Percentiles rank a stretch among this genome's conserved stretches.
Evolutionary conservation across 1,284 basidiomycete species (phyloP).

Genomic region (Heterobasidion occidentale): DNA sequence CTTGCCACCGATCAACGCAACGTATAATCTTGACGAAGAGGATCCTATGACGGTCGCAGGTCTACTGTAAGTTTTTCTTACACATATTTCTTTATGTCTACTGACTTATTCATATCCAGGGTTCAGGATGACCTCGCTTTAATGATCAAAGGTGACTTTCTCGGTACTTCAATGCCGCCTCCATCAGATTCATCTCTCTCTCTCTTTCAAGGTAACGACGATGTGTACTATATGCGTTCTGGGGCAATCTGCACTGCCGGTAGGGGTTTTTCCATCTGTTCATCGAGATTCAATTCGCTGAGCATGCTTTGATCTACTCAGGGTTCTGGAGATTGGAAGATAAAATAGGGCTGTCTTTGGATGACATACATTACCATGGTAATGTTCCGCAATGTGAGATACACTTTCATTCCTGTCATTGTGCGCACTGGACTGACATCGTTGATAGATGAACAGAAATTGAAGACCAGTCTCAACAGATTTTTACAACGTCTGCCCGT

Average conservation of each 20-base stretch:
- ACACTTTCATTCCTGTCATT: neutral
- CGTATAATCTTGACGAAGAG: constrained; percentile 44
- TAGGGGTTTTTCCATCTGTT: constrained; percentile 12
- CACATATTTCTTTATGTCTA: neutral
- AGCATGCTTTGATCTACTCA: constrained; percentile 16
- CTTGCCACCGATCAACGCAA: constrained; percentile 40
- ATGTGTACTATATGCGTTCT: constrained; percentile 62
- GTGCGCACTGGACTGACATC: neutral
- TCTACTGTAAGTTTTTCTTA: constrained; percentile 29
- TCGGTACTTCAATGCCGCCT: neutral
- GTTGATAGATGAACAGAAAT: constrained; percentile 51
- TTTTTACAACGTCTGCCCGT: constrained; percentile 62
- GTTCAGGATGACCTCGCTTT: constrained; percentile 71
- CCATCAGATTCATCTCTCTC: neutral
- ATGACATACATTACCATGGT: constrained; percentile 65
- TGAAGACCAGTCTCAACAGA: constrained; percentile 56
- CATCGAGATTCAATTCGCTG: neutral
- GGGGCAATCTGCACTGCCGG: constrained; percentile 60
- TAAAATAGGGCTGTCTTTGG: constrained; percentile 66
- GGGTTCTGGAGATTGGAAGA: constrained; percentile 75
- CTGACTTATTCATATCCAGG: constrained; percentile 16
- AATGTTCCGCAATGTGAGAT: constrained; percentile 59
- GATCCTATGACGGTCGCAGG: constrained; percentile 56
- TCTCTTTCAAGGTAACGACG: constrained; percentile 32
- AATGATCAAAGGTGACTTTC: constrained; percentile 54